Conservation (phyloP, 805 yeast genomes). For the Cyberlindnera japonica region DNA sequence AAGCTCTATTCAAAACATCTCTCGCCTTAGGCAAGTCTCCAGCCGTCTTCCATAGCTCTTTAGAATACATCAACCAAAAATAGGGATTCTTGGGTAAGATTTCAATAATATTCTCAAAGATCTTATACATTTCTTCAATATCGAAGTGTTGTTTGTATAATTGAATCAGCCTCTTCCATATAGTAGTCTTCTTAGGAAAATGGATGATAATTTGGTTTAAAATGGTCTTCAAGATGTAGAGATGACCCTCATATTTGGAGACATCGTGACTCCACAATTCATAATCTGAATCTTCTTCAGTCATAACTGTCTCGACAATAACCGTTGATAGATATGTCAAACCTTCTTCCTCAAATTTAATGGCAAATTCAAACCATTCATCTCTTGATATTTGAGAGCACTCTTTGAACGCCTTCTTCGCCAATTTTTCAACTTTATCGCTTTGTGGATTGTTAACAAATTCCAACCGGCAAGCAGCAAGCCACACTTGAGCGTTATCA, state of each 20-base stretch:
- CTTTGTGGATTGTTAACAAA: slow-evolving; percentile 44
- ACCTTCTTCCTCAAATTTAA: slow-evolving; percentile 45
- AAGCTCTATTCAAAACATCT: slow-evolving; percentile 46
- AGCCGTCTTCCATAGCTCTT: slow-evolving; percentile 53
- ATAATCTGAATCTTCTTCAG: slow-evolving; percentile 29
- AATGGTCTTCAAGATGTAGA: slow-evolving; percentile 35
- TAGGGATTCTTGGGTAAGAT: slow-evolving; percentile 46
- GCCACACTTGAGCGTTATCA: slow-evolving; percentile 53
- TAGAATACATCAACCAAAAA: slow-evolving; percentile 67
- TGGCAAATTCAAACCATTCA: slow-evolving; percentile 58
- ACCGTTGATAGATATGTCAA: slow-evolving; percentile 49
- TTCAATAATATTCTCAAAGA: slow-evolving; percentile 51
- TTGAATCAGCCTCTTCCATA: slow-evolving; percentile 48
- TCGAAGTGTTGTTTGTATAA: slow-evolving; percentile 32
- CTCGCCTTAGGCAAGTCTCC: slow-evolving; percentile 51
- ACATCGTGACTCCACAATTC: slow-evolving; percentile 25
- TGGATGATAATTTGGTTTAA: slow-evolving; percentile 43
- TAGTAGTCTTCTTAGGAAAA: slow-evolving; percentile 41
- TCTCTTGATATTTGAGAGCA: slow-evolving; percentile 33
- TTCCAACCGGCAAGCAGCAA: slow-evolving; percentile 66
- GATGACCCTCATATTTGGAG: slow-evolving; percentile 19
- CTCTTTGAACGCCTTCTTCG: slow-evolving; percentile 46
- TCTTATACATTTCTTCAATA: slow-evolving; percentile 34
- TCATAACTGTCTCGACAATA: slow-evolving; percentile 42
- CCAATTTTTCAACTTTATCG: slow-evolving; percentile 43